These are phyloP conservation scores for Oropetium thomaeum DNA, from an alignment of 176 grass and related monocot species.

Conservation along the genomic window DNA sequence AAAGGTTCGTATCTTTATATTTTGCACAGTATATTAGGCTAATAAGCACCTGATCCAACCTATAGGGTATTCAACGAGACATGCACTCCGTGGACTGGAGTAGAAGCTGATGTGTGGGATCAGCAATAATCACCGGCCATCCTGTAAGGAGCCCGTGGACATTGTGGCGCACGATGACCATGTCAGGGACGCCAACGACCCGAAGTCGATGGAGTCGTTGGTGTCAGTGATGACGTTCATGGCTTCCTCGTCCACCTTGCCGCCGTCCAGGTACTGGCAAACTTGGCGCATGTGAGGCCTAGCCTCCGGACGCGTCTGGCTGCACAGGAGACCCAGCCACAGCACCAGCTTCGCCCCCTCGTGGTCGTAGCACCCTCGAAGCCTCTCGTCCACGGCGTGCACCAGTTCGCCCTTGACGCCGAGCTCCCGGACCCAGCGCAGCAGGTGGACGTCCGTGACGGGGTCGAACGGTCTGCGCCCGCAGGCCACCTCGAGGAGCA, in stretches of 20 bases:
- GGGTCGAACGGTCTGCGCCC: conserved; percentile 33
- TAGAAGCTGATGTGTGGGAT: not conserved
- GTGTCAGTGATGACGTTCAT: not conserved
- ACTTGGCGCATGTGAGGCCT: conserved; percentile 55
- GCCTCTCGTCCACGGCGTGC: conserved; percentile 27
- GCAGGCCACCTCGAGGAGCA: conserved; percentile 42
- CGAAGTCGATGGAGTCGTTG: conserved; percentile 20
- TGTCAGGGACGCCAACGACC: not conserved
- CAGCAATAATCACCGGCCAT: not conserved
- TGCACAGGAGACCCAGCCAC: conserved; percentile 48
- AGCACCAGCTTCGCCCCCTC: conserved; percentile 32
- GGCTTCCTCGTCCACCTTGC: conserved; percentile 16
- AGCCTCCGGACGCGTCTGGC: conserved; percentile 7
- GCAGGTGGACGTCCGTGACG: not conserved
- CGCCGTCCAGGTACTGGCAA: conserved; percentile 42
- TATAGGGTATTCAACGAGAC: not conserved
- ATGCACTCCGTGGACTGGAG: not conserved
- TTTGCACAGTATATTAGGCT: not conserved
- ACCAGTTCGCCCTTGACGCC: conserved; percentile 23
- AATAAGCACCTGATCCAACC: not conserved
- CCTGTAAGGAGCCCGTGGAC: not conserved
- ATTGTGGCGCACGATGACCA: conserved; percentile 30
- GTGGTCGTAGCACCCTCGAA: conserved; percentile 13
- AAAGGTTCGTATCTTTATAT: not conserved
- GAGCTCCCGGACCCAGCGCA: conserved; percentile 38